phyloP scores from a whole-genome alignment of 805 yeast species.

The Wickerhamiella slavikovae region DNA sequence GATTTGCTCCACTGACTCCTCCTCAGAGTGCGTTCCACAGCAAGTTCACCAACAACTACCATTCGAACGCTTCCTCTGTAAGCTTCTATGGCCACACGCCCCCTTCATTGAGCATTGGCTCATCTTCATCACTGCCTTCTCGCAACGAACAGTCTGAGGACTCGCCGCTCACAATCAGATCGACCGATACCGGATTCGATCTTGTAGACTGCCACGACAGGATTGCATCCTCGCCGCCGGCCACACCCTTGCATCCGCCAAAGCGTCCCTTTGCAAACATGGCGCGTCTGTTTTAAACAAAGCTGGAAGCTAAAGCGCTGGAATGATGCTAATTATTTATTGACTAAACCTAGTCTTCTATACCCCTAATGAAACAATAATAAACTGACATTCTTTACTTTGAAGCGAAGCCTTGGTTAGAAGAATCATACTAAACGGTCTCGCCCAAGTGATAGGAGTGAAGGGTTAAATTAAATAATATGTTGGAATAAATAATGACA shows the following conservation, averaged over 20 bases:
- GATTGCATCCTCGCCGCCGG: conserved; percentile 3
- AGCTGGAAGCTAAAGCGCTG: too few relatives aligned
- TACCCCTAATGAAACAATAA: too few relatives aligned
- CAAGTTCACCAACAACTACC: conserved; percentile 2
- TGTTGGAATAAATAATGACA: too few relatives aligned
- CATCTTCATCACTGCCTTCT: conserved; percentile 3
- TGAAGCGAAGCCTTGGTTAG: too few relatives aligned
- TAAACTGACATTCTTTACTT: too few relatives aligned
- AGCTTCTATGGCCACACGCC: conserved; percentile 1
- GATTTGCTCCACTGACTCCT: conserved; percentile 4
- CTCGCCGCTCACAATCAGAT: conserved; percentile 3
- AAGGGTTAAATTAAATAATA: too few relatives aligned
- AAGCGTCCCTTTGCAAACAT: conserved; percentile 6
- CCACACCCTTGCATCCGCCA: conserved; percentile 5
- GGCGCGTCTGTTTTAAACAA: too few relatives aligned
- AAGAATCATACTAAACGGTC: too few relatives aligned
- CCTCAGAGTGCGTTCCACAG: too few relatives aligned
- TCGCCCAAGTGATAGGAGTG: too few relatives aligned
- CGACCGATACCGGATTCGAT: conserved; percentile 2
- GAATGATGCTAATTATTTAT: too few relatives aligned
- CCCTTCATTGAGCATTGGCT: conserved; percentile 3
- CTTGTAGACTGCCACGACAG: conserved; percentile 1
- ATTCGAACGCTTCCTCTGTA: background rate
- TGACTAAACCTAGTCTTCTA: too few relatives aligned
- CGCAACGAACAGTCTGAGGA: conserved; percentile 3